phyloP scores from a whole-genome alignment of 371 early-diverging fungal genomes.

The Lichtheimia hyalospora region DNA sequence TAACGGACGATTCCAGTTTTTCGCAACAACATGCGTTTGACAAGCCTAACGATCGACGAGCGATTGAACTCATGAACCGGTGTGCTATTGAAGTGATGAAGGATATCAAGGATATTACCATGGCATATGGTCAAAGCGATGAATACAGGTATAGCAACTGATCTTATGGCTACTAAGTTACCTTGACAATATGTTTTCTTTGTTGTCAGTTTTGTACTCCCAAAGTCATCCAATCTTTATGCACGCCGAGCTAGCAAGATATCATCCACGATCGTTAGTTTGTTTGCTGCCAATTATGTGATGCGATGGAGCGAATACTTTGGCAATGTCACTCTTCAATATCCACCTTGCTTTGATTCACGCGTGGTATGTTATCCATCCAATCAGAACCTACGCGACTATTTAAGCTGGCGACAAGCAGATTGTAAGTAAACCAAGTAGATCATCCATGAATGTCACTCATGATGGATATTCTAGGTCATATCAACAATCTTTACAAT shows the following conservation, averaged over 20 bases:
- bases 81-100: conserved; percentile 81
- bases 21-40: conserved; percentile 78
- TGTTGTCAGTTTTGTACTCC: conserved; percentile 69
- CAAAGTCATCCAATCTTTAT: conserved; percentile 66
- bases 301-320: conserved; percentile 83
- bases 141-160: conserved; percentile 71
- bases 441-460: neutral
- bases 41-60: conserved; percentile 91
- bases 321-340: conserved; percentile 57
- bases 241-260: conserved; percentile 88
- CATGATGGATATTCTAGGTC: conserved; percentile 38
- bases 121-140: conserved; percentile 95
- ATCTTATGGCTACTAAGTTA: too few species aligned
- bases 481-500: conserved; percentile 90
- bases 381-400: conserved; percentile 80
- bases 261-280: conserved; percentile 76
- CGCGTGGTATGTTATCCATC: conserved; percentile 88
- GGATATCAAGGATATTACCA: conserved; percentile 75
- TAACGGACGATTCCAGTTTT: conserved; percentile 54
- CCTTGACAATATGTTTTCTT: too few species aligned
- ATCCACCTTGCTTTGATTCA: conserved; percentile 92
- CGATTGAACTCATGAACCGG: conserved; percentile 84
- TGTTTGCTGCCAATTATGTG: conserved; percentile 87
- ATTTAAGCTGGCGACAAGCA: conserved; percentile 93
- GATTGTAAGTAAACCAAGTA: conserved; percentile 67